Evolutionary conservation across 352 stramenopile species (phyloP).

Genomic region (Globisporangium parvum): DNA sequence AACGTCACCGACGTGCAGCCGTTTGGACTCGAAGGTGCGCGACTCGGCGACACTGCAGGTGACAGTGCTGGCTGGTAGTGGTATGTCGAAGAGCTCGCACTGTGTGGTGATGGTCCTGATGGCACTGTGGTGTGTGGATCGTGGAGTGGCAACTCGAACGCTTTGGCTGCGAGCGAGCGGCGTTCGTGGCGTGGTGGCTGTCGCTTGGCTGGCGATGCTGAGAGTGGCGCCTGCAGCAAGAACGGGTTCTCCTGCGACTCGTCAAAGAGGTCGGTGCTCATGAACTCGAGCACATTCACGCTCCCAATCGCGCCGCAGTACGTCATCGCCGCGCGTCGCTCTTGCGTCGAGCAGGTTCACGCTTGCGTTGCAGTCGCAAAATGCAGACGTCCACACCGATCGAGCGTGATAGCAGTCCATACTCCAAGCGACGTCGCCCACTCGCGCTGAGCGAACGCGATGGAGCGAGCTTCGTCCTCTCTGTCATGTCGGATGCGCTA

Average conservation of each 20-base stretch:
- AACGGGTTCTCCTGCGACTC: slow-evolving; percentile 70
- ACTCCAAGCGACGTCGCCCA: no score
- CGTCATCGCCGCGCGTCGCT: slow-evolving; percentile 11
- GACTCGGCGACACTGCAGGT: not conserved
- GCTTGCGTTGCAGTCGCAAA: no score
- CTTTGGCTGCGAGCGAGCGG: not conserved
- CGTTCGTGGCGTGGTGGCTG: not conserved
- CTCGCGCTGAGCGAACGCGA: no score
- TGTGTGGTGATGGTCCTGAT: not conserved
- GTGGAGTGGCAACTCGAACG: slow-evolving; percentile 30
- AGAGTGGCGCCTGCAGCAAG: slow-evolving; percentile 27
- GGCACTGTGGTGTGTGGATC: slow-evolving; percentile 15
- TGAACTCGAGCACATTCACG: slow-evolving; percentile 61
- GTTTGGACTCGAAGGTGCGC: not conserved
- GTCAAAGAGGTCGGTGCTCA: slow-evolving; percentile 68
- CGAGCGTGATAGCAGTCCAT: no score
- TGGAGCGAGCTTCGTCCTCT: no score
- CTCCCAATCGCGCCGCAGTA: slow-evolving; percentile 62
- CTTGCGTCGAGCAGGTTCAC: no score
- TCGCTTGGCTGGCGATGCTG: slow-evolving; percentile 2
- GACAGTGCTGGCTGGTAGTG: not conserved
- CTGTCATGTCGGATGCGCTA: no score
- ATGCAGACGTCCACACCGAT: no score
- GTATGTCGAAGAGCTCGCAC: not conserved
- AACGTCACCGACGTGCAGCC: slow-evolving; percentile 31